Conservation (phyloP, 495 filamentous ascomycete species). For the Neurospora sp. region DNA sequence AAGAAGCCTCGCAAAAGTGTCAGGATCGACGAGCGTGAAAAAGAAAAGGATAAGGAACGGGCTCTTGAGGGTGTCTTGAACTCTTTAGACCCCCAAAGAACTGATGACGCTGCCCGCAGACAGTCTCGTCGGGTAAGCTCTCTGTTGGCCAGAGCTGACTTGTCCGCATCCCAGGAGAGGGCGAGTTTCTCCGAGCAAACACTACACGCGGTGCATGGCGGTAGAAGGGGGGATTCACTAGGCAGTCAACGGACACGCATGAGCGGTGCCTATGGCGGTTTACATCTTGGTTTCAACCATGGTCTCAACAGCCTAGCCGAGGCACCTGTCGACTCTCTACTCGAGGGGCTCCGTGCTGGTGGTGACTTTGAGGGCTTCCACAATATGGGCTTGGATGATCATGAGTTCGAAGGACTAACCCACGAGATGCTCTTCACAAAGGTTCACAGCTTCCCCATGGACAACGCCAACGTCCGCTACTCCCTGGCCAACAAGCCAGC, state of each 20-base stretch:
- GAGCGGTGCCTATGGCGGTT: conserved; percentile 41
- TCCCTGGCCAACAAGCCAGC: conserved; percentile 39
- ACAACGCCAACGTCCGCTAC: conserved; percentile 48
- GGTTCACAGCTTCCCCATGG: conserved; percentile 58
- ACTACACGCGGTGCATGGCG: conserved; percentile 37
- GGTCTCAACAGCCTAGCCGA: conserved; percentile 45
- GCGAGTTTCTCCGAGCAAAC: conserved; percentile 62
- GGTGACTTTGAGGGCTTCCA: conserved; percentile 58
- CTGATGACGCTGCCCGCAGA: conserved; percentile 52
- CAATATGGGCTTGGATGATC: conserved; percentile 60
- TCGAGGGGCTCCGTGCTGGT: conserved; percentile 55
- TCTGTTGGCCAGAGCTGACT: conserved; percentile 78
- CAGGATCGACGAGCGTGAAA: conserved; percentile 15
- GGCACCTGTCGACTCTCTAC: conserved; percentile 57
- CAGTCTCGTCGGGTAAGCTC: conserved; percentile 86
- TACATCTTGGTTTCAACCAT: conserved; percentile 30
- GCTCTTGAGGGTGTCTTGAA: conserved; percentile 43
- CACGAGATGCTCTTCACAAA: conserved; percentile 67
- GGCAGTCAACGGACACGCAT: conserved; percentile 53
- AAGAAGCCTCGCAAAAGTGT: conserved; percentile 35
- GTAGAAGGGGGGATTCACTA: conserved; percentile 59
- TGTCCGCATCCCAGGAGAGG: conserved; percentile 67
- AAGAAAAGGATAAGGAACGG: conserved; percentile 40
- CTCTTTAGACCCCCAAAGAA: conserved; percentile 68
- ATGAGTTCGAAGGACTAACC: conserved; percentile 54